A percentile compares a stretch with the other conserved stretches of the same genome.
phyloP scores from a whole-genome alignment of 371 early-diverging fungal genomes.

The Mortierella sp. region DNA sequence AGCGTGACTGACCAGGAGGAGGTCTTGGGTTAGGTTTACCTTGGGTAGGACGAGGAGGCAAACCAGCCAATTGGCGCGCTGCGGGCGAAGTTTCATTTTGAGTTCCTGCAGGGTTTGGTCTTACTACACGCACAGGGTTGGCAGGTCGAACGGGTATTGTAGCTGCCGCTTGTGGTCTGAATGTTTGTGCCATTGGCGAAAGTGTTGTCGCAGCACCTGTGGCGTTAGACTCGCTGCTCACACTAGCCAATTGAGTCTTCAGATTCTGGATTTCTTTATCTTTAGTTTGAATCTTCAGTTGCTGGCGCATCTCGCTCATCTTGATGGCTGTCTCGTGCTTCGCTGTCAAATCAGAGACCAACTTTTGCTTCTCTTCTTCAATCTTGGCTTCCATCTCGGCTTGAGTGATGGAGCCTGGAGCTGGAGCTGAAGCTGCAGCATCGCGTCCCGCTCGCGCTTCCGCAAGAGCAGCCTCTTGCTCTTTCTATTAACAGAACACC shows the following conservation, averaged over 20 bases:
- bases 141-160: constrained; percentile 20
- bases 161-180: constrained; percentile 19
- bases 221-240: constrained; percentile 1
- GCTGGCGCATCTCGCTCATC: constrained; percentile 45
- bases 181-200: constrained; percentile 17
- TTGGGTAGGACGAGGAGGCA: constrained; percentile 28
- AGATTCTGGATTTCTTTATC: constrained; percentile 43
- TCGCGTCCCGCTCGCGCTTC: constrained; percentile 39
- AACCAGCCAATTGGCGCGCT: constrained; percentile 19
- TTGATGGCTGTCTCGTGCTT: constrained; percentile 44
- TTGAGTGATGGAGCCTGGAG: constrained; percentile 10
- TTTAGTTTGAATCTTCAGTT: constrained; percentile 32
- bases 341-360: constrained; percentile 16
- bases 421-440: constrained; percentile 13
- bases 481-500: constrained; percentile 12
- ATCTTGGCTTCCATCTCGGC: constrained; percentile 25
- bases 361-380: constrained; percentile 35
- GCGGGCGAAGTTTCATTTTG: constrained; percentile 3
- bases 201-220: not conserved
- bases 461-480: constrained; percentile 27
- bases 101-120: not conserved
- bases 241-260: constrained; percentile 27
- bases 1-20: constrained; percentile 38
- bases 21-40: not conserved
- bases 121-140: constrained; percentile 4